phyloP scores from a whole-genome alignment of 768 basidiomycete genomes.

The Mycena rosella region DNA sequence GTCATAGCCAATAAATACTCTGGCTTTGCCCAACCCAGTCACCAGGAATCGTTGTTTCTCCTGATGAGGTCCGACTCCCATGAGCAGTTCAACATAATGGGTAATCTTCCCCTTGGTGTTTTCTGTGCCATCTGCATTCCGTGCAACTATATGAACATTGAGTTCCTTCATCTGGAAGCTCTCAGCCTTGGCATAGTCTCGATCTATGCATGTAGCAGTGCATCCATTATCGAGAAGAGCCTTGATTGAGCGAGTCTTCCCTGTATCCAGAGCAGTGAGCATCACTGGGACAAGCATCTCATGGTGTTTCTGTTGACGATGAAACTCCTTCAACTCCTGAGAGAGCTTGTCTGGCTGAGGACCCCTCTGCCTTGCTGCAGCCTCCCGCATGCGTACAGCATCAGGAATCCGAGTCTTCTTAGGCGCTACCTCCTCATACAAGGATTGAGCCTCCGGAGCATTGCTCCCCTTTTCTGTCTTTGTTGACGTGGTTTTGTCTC shows the following conservation, averaged over 20 bases:
- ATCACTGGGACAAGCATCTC: not conserved
- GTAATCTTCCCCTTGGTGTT: constrained; percentile 40
- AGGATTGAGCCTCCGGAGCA: constrained; percentile 1
- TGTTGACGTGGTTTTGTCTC: constrained; percentile 15
- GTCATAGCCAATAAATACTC: constrained; percentile 10
- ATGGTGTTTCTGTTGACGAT: not conserved
- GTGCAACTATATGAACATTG: not conserved
- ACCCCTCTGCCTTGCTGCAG: not conserved
- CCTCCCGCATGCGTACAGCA: not conserved
- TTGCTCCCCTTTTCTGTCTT: not conserved
- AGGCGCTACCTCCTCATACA: not conserved
- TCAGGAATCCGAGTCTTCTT: not conserved
- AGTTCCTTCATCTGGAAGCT: not conserved
- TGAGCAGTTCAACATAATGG: constrained; percentile 35
- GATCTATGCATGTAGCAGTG: no score
- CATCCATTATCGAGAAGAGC: not conserved
- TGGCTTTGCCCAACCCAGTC: no score
- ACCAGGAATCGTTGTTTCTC: not conserved
- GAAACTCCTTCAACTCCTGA: not conserved
- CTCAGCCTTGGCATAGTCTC: not conserved
- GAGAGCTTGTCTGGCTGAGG: not conserved
- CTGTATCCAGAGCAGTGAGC: not conserved
- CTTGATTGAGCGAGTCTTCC: not conserved
- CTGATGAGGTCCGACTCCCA: constrained; percentile 36
- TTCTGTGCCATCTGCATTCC: constrained; percentile 38